phyloP scores from a whole-genome alignment of 495 filamentous ascomycete species.

The Thermothielavioides terrestris region DNA sequence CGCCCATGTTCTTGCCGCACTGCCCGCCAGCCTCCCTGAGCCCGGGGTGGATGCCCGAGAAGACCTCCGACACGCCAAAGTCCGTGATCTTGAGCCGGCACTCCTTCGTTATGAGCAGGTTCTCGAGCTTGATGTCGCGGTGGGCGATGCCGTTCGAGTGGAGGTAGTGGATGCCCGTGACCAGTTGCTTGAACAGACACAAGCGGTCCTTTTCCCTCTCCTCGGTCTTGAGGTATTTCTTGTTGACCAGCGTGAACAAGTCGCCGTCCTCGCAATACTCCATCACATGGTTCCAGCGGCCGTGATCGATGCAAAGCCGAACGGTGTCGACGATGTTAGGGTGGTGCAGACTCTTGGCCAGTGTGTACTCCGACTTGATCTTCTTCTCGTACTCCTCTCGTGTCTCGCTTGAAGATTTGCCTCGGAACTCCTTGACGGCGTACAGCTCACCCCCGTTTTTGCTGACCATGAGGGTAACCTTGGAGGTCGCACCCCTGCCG shows the following conservation, averaged over 20 bases:
- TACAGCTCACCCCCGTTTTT: conserved; percentile 51
- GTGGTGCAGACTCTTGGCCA: conserved; percentile 66
- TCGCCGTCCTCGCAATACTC: conserved; percentile 72
- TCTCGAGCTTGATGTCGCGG: conserved; percentile 77
- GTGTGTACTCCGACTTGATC: conserved; percentile 72
- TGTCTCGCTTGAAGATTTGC: conserved; percentile 52
- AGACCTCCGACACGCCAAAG: conserved; percentile 72
- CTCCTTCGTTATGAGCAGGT: conserved; percentile 58
- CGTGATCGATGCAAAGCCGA: conserved; percentile 56
- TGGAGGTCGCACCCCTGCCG: conserved; percentile 64
- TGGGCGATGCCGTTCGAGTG: conserved; percentile 67
- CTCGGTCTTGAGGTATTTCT: conserved; percentile 49
- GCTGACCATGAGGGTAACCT: conserved; percentile 57
- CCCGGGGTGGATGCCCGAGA: conserved; percentile 65
- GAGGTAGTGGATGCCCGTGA: conserved; percentile 60
- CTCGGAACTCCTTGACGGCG: conserved; percentile 72
- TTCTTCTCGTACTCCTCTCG: conserved; percentile 63
- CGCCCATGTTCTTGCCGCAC: conserved; percentile 57
- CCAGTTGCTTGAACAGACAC: conserved; percentile 74
- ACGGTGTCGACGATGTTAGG: conserved; percentile 72
- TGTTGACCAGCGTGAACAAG: conserved; percentile 57
- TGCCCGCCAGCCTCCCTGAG: conserved; percentile 51
- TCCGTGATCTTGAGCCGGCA: conserved; percentile 73
- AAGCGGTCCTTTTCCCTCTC: conserved; percentile 58
- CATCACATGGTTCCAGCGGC: conserved; percentile 75